phyloP scores from a whole-genome alignment of 164 flowering plant species.

The Stephania yunnanensis region DNA sequence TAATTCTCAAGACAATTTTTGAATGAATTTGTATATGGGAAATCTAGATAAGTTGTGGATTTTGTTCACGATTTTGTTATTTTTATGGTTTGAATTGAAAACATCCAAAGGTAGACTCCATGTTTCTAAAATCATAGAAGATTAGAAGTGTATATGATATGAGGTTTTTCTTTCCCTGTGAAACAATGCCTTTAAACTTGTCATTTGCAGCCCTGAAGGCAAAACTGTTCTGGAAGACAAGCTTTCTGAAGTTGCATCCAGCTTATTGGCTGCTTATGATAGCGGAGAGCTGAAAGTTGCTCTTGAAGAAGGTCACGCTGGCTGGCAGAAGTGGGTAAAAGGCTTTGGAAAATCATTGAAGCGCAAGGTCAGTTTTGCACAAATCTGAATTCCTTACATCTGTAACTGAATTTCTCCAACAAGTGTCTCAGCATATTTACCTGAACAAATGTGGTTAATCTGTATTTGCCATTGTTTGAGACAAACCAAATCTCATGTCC shows the following conservation, averaged over 20 bases:
- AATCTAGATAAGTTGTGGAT: no score
- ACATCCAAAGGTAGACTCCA: no score
- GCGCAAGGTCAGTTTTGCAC: constrained; percentile 59
- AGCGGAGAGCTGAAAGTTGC: constrained; percentile 68
- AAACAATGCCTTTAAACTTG: background rate
- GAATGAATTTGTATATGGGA: no score
- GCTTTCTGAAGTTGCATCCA: constrained; percentile 66
- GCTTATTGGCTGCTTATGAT: constrained; percentile 74
- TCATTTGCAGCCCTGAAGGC: constrained; percentile 62
- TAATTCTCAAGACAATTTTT: no score
- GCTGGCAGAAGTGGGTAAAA: constrained; percentile 96
- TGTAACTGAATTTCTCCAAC: background rate
- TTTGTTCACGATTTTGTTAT: no score
- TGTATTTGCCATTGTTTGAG: background rate
- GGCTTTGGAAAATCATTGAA: constrained; percentile 74
- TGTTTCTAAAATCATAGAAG: no score
- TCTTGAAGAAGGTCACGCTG: constrained; percentile 72
- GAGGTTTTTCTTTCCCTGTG: no score
- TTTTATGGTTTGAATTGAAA: no score
- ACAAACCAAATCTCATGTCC: background rate
- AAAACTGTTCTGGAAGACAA: constrained; percentile 63
- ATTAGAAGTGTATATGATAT: no score
- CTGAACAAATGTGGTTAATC: background rate
- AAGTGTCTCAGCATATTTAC: background rate
- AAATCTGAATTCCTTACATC: background rate